A percentile compares a stretch with the other conserved stretches of the same genome.
These are phyloP conservation scores for Trichoderma atrobrunneum DNA, from an alignment of 2,329 filamentous ascomycete genomes.

Conservation along the genomic window DNA sequence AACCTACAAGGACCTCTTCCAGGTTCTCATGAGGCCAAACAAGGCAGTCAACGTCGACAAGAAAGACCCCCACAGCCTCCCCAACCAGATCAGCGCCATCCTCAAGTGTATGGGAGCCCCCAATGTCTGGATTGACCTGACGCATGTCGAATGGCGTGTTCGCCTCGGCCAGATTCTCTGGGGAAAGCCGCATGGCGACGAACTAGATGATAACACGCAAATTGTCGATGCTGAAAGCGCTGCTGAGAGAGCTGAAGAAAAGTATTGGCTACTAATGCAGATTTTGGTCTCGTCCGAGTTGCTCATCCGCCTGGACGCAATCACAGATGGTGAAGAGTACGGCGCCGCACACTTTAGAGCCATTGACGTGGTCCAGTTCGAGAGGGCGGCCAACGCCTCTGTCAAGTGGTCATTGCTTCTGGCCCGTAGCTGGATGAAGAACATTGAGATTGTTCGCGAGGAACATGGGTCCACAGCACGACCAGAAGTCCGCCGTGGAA, in stretches of 20 bases:
- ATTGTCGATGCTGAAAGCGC: conserved; percentile 48
- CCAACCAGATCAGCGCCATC: conserved; percentile 67
- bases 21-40: conserved; percentile 56
- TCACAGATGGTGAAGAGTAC: conserved; percentile 59
- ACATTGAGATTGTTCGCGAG: conserved; percentile 56
- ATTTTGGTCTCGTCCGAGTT: conserved; percentile 64
- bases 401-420: conserved; percentile 66
- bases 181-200: conserved; percentile 53
- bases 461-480: conserved; percentile 27
- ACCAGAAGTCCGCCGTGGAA: conserved; percentile 23
- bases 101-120: conserved; percentile 62
- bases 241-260: conserved; percentile 57
- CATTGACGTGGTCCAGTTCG: conserved; percentile 59
- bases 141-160: conserved; percentile 71
- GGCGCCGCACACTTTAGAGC: conserved; percentile 51
- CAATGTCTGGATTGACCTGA: conserved; percentile 73
- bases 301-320: conserved; percentile 61
- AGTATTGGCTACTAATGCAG: conserved; percentile 66
- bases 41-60: conserved; percentile 52
- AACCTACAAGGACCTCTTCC: conserved; percentile 62
- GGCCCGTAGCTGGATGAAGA: conserved; percentile 65
- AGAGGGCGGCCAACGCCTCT: conserved; percentile 58
- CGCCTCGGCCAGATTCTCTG: conserved; percentile 70
- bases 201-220: conserved; percentile 51
- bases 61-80: conserved; percentile 59